A percentile compares a stretch with the other conserved stretches of the same genome.
Conservation (phyloP, 228 moss, liverwort and hornwort genomes). For the Sphagnum fallax region DNA sequence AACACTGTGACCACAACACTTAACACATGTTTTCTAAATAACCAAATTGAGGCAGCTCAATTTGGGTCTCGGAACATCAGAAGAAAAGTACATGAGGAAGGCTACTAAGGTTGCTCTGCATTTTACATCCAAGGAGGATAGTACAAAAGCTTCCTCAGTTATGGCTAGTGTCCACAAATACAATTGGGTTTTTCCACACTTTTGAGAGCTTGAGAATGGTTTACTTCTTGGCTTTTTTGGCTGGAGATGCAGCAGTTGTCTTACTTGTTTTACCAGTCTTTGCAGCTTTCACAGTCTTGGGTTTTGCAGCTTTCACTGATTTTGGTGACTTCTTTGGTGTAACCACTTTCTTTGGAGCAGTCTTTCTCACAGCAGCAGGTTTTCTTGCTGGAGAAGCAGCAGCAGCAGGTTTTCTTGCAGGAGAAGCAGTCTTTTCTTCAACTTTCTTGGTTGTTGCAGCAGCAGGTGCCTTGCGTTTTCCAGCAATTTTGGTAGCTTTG, state of each 20-base stretch:
- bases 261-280: conserved; percentile 40
- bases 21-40: too few relatives aligned
- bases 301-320: conserved; percentile 40
- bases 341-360: background rate
- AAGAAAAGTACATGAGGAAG: too few relatives aligned
- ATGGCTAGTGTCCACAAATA: conserved; percentile 36
- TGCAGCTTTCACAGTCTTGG: conserved; percentile 31
- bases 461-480: conserved; percentile 12
- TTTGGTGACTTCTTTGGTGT: conserved; percentile 66
- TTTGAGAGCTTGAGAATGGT: conserved; percentile 11
- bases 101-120: too few relatives aligned
- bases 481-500: conserved; percentile 20
- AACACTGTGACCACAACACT: too few relatives aligned
- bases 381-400: conserved; percentile 37
- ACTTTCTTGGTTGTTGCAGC: conserved; percentile 13
- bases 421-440: conserved; percentile 13
- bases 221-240: conserved; percentile 68
- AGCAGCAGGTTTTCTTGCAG: conserved; percentile 33
- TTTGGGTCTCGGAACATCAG: too few relatives aligned
- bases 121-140: too few relatives aligned
- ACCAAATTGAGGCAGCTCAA: too few relatives aligned
- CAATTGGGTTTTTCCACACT: background rate
- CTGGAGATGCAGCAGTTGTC: conserved; percentile 18
- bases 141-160: too few relatives aligned
- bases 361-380: conserved; percentile 36